phyloP scores from a whole-genome alignment of 148 eudicot genomes.

The Spergularia bocconei region DNA sequence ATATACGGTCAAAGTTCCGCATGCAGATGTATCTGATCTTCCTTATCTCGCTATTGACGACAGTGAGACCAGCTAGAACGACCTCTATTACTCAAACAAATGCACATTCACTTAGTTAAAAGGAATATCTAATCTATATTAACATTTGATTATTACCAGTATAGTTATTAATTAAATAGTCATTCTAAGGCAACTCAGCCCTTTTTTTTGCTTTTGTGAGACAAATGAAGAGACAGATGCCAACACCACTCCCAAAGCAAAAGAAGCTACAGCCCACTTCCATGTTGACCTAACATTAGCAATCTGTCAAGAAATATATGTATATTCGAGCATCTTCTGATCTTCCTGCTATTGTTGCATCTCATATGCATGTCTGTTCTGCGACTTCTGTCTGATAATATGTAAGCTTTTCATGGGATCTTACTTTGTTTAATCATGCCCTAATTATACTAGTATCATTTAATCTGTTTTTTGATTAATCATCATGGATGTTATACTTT shows the following conservation, averaged over 20 bases:
- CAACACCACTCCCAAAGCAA: constrained; percentile 30
- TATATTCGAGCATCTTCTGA: constrained; percentile 10
- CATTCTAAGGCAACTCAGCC: background rate
- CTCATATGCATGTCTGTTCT: background rate
- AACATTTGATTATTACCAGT: background rate
- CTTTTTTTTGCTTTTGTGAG: constrained; percentile 6
- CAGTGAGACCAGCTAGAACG: too few species aligned
- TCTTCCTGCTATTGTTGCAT: background rate
- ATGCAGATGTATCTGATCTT: too few species aligned
- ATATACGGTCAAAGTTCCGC: too few species aligned
- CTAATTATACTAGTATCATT: constrained; percentile 21
- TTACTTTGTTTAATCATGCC: constrained; percentile 18
- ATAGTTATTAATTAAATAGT: background rate
- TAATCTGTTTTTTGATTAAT: background rate
- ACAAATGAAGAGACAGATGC: constrained; percentile 20
- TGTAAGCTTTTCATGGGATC: constrained; percentile 18
- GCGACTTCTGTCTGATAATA: too few species aligned
- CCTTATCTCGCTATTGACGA: too few species aligned
- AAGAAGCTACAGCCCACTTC: constrained; percentile 7
- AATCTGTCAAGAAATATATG: constrained; percentile 13
- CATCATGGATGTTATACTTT: background rate
- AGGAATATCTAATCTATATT: too few species aligned
- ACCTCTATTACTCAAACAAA: too few species aligned
- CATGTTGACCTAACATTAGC: constrained; percentile 29
- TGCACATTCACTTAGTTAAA: too few species aligned